These are phyloP conservation scores for Mucuna pruriens DNA, from an alignment of 306 rosid genomes.

Conservation along the genomic window DNA sequence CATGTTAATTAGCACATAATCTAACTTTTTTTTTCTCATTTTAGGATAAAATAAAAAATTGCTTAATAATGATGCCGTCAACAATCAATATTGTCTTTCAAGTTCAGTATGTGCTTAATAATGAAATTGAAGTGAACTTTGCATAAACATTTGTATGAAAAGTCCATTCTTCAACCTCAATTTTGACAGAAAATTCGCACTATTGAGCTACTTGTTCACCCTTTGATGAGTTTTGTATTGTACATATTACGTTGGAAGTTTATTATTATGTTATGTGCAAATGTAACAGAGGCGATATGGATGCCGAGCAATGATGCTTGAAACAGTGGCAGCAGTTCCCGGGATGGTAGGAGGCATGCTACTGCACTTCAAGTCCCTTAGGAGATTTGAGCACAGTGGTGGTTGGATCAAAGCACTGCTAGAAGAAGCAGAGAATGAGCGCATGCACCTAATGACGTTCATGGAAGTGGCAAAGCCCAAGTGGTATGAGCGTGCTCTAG, in stretches of 20 bases:
- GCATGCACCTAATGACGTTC: slow-evolving; percentile 85
- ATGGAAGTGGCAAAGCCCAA: slow-evolving; percentile 73
- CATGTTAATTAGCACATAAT: neutral
- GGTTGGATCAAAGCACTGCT: slow-evolving; percentile 78
- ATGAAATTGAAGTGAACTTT: neutral
- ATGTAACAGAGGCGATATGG: slow-evolving; percentile 70
- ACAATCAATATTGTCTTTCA: neutral
- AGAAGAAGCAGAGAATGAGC: slow-evolving; percentile 87
- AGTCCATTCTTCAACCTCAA: neutral
- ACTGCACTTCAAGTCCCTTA: slow-evolving; percentile 66
- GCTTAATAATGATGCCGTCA: neutral
- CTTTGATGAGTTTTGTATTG: neutral
- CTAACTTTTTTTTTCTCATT: neutral
- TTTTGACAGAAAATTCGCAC: neutral
- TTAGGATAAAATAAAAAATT: neutral
- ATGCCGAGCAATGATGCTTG: slow-evolving; percentile 90
- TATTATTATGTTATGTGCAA: neutral
- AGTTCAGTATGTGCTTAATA: neutral
- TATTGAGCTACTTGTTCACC: neutral
- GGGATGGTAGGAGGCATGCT: slow-evolving; percentile 88
- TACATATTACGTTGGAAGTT: neutral
- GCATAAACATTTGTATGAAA: neutral
- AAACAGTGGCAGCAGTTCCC: slow-evolving; percentile 86
- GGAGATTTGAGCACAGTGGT: slow-evolving; percentile 77
- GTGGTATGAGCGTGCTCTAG: slow-evolving; percentile 81